Percentiles rank a stretch among this genome's conserved stretches.
phyloP scores from a whole-genome alignment of 345 rosid genomes.

The Passiflora organensis region DNA sequence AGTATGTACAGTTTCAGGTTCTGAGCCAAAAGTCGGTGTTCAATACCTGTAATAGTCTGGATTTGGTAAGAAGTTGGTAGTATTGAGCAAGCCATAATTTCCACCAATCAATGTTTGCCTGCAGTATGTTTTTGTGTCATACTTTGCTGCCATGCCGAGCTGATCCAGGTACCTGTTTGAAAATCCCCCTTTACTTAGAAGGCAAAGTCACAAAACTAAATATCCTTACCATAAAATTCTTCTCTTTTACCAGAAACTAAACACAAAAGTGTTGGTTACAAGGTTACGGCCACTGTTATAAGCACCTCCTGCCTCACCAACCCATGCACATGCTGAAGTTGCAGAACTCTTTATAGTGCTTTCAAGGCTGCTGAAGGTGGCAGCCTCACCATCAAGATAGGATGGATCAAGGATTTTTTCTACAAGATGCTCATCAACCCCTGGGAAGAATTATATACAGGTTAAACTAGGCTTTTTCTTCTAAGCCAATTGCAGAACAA shows the following conservation, averaged over 20 bases:
- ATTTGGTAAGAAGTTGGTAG: constrained; percentile 72
- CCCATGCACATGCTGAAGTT: constrained; percentile 69
- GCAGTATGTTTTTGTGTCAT: constrained; percentile 81
- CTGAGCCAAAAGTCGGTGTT: neutral
- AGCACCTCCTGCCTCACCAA: constrained; percentile 96
- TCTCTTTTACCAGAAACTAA: constrained; percentile 74
- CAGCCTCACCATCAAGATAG: constrained; percentile 51
- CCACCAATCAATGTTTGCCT: constrained; percentile 89
- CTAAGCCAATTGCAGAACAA: constrained; percentile 3
- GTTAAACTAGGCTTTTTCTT: constrained; percentile 14
- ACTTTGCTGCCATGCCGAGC: constrained; percentile 68
- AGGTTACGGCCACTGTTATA: constrained; percentile 81
- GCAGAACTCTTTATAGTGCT: constrained; percentile 43
- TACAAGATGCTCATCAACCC: constrained; percentile 51
- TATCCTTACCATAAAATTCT: neutral
- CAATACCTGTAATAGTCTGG: constrained; percentile 74
- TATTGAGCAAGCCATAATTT: constrained; percentile 75
- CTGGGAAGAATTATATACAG: constrained; percentile 26
- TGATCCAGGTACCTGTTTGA: constrained; percentile 83
- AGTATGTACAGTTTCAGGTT: no score
- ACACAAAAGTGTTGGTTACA: constrained; percentile 80
- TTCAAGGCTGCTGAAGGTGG: constrained; percentile 47
- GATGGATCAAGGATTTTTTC: constrained; percentile 78
- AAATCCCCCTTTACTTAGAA: constrained; percentile 8
- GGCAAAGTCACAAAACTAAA: neutral